A percentile compares a stretch with the other conserved stretches of the same genome.
Conservation (phyloP, 495 filamentous ascomycete species). For the Podospora fimiseda region DNA sequence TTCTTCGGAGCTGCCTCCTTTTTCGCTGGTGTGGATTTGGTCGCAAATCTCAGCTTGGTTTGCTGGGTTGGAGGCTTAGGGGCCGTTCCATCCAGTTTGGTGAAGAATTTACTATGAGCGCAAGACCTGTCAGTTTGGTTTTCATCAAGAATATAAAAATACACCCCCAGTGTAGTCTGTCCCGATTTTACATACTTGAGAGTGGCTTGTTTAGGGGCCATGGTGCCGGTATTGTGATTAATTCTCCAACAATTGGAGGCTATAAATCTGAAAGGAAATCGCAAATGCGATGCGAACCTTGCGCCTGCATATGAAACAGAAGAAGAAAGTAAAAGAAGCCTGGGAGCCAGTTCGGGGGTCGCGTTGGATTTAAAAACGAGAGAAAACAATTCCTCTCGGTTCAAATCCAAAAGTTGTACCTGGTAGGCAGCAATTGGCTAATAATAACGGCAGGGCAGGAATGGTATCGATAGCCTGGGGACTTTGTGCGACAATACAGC, state of each 20-base stretch:
- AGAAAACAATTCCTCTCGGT: background rate
- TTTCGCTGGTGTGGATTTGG: conserved; percentile 30
- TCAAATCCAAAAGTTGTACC: background rate
- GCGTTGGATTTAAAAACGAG: background rate
- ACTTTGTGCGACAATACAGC: background rate
- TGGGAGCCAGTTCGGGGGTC: background rate
- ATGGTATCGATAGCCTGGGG: too few species aligned
- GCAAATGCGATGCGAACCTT: background rate
- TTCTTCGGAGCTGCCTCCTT: conserved; percentile 26
- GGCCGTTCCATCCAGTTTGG: conserved; percentile 47
- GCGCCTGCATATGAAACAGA: background rate
- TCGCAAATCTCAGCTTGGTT: conserved; percentile 63
- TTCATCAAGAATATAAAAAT: background rate
- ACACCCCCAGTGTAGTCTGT: conserved; percentile 79
- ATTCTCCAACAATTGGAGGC: background rate
- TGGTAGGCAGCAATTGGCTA: background rate
- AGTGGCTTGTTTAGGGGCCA: conserved; percentile 74
- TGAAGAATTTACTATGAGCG: conserved; percentile 61
- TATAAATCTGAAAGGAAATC: background rate
- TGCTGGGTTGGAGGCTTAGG: conserved; percentile 51
- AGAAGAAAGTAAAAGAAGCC: background rate
- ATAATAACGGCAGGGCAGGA: background rate
- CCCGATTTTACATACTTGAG: conserved; percentile 83
- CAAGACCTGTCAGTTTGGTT: background rate
- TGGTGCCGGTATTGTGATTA: conserved; percentile 16